Conservation (phyloP, 805 yeast genomes). For the Yamadazyma insecticola region DNA sequence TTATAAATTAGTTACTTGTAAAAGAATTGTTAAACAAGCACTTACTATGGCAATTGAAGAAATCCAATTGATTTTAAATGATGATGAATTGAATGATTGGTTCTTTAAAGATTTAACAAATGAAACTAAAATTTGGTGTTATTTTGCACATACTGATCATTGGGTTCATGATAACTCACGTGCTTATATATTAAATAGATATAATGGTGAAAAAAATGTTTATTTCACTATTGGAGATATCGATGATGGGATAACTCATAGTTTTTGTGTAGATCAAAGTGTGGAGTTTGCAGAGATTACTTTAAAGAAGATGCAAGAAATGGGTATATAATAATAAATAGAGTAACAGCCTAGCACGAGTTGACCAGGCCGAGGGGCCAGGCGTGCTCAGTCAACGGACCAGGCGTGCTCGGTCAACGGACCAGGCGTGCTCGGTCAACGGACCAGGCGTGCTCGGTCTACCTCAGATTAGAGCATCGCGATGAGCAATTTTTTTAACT, state of each 20-base stretch:
- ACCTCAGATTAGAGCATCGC: no score
- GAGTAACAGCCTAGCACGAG: no score
- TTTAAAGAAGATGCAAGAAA: no score
- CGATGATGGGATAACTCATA: conserved; percentile 44
- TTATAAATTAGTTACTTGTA: conserved; percentile 34
- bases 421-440: no score
- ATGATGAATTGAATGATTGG: conserved; percentile 47
- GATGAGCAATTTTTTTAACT: no score
- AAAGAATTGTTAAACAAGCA: conserved; percentile 48
- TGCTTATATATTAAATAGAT: conserved; percentile 34
- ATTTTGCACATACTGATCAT: conserved; percentile 56
- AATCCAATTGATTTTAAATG: conserved; percentile 47
- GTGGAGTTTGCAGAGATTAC: conserved; percentile 46
- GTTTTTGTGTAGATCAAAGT: conserved; percentile 59
- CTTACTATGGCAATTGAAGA: conserved; percentile 57
- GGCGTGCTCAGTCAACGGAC: no score
- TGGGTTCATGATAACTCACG: conserved; percentile 60
- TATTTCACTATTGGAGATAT: conserved; percentile 23
- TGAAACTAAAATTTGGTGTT: conserved; percentile 44
- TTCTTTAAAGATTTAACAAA: conserved; percentile 24
- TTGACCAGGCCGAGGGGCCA: no score
- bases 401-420: no score
- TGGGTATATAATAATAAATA: no score
- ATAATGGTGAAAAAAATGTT: conserved; percentile 12
- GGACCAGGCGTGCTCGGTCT: no score